phyloP scores from a whole-genome alignment of 306 rosid species.

The Comarum palustre region DNA sequence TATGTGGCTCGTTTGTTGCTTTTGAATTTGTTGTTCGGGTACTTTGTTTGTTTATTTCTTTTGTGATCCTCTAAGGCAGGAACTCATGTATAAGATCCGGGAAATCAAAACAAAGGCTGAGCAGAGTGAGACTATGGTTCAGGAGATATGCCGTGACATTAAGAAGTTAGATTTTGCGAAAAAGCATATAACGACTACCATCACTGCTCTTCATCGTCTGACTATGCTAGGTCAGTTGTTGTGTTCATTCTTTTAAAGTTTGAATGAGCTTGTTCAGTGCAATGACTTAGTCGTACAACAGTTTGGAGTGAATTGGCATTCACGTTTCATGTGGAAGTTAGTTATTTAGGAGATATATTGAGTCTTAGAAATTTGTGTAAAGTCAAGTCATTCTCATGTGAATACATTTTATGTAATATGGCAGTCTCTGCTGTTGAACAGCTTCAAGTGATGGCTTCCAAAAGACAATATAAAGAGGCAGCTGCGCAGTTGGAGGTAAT shows the following conservation, averaged over 20 bases:
- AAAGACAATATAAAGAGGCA: conserved; percentile 91
- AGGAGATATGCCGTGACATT: conserved; percentile 95
- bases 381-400: neutral
- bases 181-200: conserved; percentile 95
- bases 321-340: neutral
- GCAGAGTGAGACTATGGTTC: conserved; percentile 98
- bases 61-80: conserved; percentile 48
- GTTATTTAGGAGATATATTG: neutral
- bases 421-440: conserved; percentile 99
- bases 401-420: conserved; percentile 27
- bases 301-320: neutral
- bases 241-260: neutral
- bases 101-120: conserved; percentile 95
- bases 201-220: conserved; percentile 97
- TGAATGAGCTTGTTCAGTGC: neutral
- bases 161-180: conserved; percentile 95
- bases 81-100: conserved; percentile 91
- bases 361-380: neutral
- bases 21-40: neutral
- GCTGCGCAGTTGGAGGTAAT: conserved; percentile 97
- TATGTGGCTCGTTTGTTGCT: neutral
- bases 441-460: conserved; percentile 98
- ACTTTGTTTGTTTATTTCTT: conserved; percentile 9
- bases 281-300: neutral
- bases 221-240: conserved; percentile 77